Evolutionary conservation across 2,329 filamentous ascomycete species (phyloP), one percentile per base, ranked within the genome.

Genomic region (Verticillium tricorpus): DNA sequence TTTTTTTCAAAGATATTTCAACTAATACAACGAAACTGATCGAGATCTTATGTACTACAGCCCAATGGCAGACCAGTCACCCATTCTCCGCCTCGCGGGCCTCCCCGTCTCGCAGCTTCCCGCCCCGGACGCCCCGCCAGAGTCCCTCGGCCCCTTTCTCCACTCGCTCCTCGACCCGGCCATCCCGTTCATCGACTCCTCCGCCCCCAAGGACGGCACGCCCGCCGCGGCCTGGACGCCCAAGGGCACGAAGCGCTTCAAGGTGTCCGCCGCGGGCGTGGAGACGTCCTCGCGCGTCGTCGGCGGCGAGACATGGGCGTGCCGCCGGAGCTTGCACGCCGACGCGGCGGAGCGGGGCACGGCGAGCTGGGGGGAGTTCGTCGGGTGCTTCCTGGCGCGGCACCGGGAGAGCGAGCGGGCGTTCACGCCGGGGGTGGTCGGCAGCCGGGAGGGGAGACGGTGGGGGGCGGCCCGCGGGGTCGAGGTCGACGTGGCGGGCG

Each of bases 281-380:
- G 73, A 86, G 63, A 71, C 89, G 25, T 81, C 79, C 62, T 78
- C 85, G 67, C 80, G 82, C 61, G 76, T 77, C 15, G 73, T 89
- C 25, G 68, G 67, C 39, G 59, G 70, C 1, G 88, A 90, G 73
- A 81, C 78, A 19, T 92, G 89, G 89, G 82, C 82, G 60, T 84
- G 84, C 50, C 82, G 90, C 61, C 81, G 81, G 55, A 89, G 86
- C 70, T 74, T 83, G 52, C 89, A 92, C 70, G 76, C 77, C 62
- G 81, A 89, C 68, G 75, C 72, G 6, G 74, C 77, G 19, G 75
- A 73, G 45, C 68, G 68, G 28, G 82, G 84, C 9, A 86, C 86
- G 1, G 89, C 87, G 11, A 77, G 70, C 56, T 91, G 87, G 83
- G 76, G 75, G 0, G 89, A 92, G 72, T 90, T 92, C 71, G 78